Percentiles rank a stretch among this genome's conserved stretches.
Evolutionary conservation across 192 early-diverging fungal genomes (phyloP).

Genomic region (Umbelopsis sp.): DNA sequence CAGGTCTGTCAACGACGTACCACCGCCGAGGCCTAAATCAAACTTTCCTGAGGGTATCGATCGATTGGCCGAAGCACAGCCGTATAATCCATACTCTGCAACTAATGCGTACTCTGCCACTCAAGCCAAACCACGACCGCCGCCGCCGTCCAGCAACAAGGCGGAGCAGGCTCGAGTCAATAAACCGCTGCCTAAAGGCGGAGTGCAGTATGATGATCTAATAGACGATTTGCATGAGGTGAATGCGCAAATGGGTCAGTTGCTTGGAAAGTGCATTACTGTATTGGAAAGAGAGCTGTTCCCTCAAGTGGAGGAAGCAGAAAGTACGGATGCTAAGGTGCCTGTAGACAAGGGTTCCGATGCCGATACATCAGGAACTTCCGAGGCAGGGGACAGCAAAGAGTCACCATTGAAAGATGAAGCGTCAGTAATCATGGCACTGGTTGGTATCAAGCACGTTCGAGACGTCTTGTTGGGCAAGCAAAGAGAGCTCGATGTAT

Average conservation of each 20-base stretch:
- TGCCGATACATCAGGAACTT: background rate
- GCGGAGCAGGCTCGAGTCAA: conserved; percentile 12
- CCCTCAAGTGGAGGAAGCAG: conserved; percentile 2
- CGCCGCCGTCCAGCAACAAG: conserved; percentile 29
- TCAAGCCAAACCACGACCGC: background rate
- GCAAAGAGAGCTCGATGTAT: conserved; percentile 44
- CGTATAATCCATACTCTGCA: conserved; percentile 25
- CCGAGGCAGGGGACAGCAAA: background rate
- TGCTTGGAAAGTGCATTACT: conserved; percentile 40
- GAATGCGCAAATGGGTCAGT: conserved; percentile 38
- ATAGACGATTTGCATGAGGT: conserved; percentile 24
- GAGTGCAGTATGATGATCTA: conserved; percentile 20
- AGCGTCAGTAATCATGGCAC: conserved; percentile 40
- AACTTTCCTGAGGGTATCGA: conserved; percentile 11
- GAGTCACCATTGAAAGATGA: conserved; percentile 31
- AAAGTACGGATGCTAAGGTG: background rate
- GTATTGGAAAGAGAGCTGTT: conserved; percentile 53
- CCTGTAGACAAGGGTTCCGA: background rate
- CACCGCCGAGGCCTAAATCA: background rate
- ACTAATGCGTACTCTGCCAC: conserved; percentile 2
- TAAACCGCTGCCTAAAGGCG: background rate
- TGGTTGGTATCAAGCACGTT: conserved; percentile 56
- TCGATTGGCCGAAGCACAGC: conserved; percentile 22
- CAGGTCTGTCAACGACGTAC: background rate
- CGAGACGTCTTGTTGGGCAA: conserved; percentile 53